phyloP scores from a whole-genome alignment of 2,329 filamentous ascomycete genomes.

The Penicillium freii region DNA sequence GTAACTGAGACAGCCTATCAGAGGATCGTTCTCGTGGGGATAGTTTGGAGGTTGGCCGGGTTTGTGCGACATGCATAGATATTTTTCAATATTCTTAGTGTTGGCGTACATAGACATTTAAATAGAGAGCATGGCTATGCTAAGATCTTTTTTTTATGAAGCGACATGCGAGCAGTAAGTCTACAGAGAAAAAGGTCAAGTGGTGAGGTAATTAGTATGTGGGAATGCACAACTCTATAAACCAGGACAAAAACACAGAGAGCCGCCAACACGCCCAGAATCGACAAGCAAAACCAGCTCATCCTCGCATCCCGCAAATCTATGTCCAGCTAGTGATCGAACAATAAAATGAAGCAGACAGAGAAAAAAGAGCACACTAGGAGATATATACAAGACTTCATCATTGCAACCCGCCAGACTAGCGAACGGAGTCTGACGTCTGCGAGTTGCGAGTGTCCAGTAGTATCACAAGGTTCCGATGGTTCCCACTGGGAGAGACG shows the following conservation, averaged over 20 bases:
- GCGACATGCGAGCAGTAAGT: background rate
- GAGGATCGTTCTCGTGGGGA: background rate
- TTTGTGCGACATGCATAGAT: background rate
- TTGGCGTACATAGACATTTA: background rate
- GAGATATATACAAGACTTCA: conserved; percentile 1
- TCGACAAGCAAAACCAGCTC: background rate
- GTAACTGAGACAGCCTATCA: background rate
- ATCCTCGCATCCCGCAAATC: background rate
- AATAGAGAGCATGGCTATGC: no score
- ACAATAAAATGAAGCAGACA: conserved; percentile 2
- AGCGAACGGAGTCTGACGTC: background rate
- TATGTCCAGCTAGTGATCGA: conserved; percentile 4
- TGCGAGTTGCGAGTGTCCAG: background rate
- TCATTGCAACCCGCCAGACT: background rate
- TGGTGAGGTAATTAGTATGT: conserved; percentile 7
- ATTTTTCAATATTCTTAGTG: background rate
- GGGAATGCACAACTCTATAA: conserved; percentile 6
- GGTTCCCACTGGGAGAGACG: background rate
- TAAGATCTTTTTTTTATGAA: background rate
- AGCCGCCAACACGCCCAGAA: background rate
- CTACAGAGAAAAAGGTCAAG: background rate
- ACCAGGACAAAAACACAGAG: background rate
- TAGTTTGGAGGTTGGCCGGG: background rate
- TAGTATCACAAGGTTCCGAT: background rate
- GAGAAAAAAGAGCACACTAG: background rate